Conservation (phyloP, 495 filamentous ascomycete genomes). For the Lasiosphaeria hispida region DNA sequence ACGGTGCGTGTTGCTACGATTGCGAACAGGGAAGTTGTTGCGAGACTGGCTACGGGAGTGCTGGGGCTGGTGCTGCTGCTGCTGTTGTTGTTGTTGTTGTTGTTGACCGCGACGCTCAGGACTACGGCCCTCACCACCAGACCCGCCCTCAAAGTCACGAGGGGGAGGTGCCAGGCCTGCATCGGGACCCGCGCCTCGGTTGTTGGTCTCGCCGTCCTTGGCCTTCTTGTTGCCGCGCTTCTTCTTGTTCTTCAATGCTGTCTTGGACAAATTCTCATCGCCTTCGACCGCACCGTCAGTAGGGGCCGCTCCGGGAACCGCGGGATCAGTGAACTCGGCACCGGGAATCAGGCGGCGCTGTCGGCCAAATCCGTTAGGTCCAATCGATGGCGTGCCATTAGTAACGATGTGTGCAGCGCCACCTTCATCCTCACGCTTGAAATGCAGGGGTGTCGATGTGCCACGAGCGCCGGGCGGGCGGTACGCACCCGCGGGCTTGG, state of each 20-base stretch:
- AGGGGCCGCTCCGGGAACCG: conserved; percentile 75
- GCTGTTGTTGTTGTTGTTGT: too few relatives aligned
- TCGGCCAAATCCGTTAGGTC: conserved; percentile 78
- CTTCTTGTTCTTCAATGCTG: conserved; percentile 97
- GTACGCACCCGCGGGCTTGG: conserved; percentile 93
- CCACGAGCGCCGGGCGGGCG: conserved; percentile 95
- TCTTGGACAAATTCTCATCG: conserved; percentile 74
- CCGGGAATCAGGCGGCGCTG: conserved; percentile 53
- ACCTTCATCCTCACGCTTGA: conserved; percentile 96
- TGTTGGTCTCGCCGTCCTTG: conserved; percentile 61
- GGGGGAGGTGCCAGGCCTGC: conserved; percentile 43
- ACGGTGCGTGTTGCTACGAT: conserved; percentile 47
- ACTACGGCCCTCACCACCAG: conserved; percentile 54
- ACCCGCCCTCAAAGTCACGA: conserved; percentile 35
- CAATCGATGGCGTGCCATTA: conserved; percentile 67
- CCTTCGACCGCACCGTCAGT: conserved; percentile 52
- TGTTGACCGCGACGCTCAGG: conserved; percentile 59
- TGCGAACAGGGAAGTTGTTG: conserved; percentile 48
- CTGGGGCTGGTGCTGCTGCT: conserved; percentile 30
- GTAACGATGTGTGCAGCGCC: conserved; percentile 80
- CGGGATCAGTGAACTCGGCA: conserved; percentile 46
- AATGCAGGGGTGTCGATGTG: conserved; percentile 80
- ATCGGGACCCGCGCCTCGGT: conserved; percentile 24
- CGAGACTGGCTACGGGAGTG: conserved; percentile 57
- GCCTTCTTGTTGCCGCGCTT: conserved; percentile 95